Evolutionary conservation across 768 basidiomycete genomes (phyloP).

Genomic region (Hortiboletus campestris): DNA sequence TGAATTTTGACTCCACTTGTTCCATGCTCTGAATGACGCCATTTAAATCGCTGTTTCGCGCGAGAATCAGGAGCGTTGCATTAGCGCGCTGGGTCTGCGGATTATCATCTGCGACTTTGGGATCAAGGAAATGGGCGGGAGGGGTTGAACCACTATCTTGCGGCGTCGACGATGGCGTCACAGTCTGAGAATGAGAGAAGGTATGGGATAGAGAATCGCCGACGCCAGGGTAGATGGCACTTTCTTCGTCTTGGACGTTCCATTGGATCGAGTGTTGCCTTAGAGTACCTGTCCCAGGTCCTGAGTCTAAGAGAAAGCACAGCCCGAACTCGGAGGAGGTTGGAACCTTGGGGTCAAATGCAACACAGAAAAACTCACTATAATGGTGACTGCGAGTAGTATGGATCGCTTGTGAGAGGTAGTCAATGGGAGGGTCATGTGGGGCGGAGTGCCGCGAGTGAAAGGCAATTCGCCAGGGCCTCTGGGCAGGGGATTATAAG

Average conservation of each 20-base stretch:
- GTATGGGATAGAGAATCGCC: neutral
- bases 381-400: slow-evolving; percentile 23
- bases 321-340: slow-evolving; percentile 14
- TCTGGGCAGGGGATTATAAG: neutral
- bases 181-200: neutral
- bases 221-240: neutral
- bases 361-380: slow-evolving; percentile 15
- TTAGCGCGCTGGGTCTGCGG: slow-evolving; percentile 41
- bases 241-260: neutral
- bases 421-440: slow-evolving; percentile 27
- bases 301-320: slow-evolving; percentile 23
- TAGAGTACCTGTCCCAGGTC: neutral
- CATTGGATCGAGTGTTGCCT: slow-evolving; percentile 1
- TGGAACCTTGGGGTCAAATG: neutral
- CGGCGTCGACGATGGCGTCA: neutral
- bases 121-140: slow-evolving; percentile 1
- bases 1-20: slow-evolving; percentile 58
- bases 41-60: slow-evolving; percentile 45
- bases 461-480: too few species aligned
- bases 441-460: neutral
- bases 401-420: slow-evolving; percentile 31
- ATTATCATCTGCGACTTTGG: neutral
- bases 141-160: neutral
- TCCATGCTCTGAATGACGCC: slow-evolving; percentile 49
- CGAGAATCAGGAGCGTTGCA: slow-evolving; percentile 58